Percentiles rank a stretch among this genome's conserved stretches.
Evolutionary conservation across 2,329 filamentous ascomycete species (phyloP).

Genomic region (Chaetomium strumarium): DNA sequence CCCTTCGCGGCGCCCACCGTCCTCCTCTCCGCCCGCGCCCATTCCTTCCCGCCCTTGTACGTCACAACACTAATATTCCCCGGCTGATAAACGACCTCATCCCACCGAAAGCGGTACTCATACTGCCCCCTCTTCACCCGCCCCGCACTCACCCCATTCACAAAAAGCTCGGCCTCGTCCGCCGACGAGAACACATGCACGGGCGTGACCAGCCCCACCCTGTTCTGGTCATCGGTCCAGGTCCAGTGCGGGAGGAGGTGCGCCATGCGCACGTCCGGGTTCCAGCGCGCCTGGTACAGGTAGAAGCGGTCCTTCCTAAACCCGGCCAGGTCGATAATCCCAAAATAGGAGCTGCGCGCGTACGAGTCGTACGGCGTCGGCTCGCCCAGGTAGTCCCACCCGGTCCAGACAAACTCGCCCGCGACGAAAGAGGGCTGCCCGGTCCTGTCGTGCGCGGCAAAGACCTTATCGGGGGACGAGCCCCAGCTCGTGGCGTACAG

Average conservation of each 20-base stretch:
- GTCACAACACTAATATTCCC: slow-evolving; percentile 43
- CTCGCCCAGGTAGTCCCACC: slow-evolving; percentile 30
- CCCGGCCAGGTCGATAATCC: slow-evolving; percentile 51
- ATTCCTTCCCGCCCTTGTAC: slow-evolving; percentile 42
- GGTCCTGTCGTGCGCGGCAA: slow-evolving; percentile 40
- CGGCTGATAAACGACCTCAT: slow-evolving; percentile 42
- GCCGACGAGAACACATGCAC: slow-evolving; percentile 49
- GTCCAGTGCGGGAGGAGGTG: slow-evolving; percentile 54
- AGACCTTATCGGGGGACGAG: slow-evolving; percentile 48
- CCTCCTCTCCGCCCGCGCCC: slow-evolving; percentile 38
- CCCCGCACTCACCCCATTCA: slow-evolving; percentile 45
- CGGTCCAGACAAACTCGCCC: slow-evolving; percentile 36
- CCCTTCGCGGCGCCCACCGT: slow-evolving; percentile 37
- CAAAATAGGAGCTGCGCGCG: slow-evolving; percentile 38
- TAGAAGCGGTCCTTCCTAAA: slow-evolving; percentile 53
- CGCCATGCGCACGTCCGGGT: slow-evolving; percentile 40
- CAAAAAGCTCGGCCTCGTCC: slow-evolving; percentile 49
- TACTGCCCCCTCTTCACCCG: slow-evolving; percentile 30
- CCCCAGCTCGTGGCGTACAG: slow-evolving; percentile 44
- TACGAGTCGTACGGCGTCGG: slow-evolving; percentile 40
- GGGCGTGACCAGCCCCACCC: slow-evolving; percentile 42
- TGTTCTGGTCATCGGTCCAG: slow-evolving; percentile 46
- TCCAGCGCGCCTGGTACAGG: slow-evolving; percentile 50
- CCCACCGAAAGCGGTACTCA: slow-evolving; percentile 49
- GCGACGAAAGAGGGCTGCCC: slow-evolving; percentile 48